Base-by-base conservation (phyloP, 768 basidiomycete species). In the Cytidiella melzeri region DNA sequence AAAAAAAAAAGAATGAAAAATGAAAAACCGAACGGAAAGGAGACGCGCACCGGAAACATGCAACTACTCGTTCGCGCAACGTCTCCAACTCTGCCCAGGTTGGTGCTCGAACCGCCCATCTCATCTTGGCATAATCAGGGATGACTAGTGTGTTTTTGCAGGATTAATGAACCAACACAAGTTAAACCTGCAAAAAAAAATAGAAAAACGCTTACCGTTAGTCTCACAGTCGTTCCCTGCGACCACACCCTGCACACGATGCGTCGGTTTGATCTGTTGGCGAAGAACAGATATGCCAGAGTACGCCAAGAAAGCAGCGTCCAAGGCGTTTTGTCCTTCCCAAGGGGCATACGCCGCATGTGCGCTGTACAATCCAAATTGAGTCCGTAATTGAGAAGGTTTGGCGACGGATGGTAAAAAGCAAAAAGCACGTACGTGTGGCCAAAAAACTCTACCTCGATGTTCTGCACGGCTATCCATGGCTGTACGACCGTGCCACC, bases 291-390 rank as follows among this genome's bases (percentile, higher is more conserved):
- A 84, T 37, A 95, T 74, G 41, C 78, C 74, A 6, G 83, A 80
- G 63, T 94, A 93, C 0, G 90, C 86, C 7, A 90, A 67, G 62
- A 92, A 86, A 1, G 91, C 91, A 0, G 92, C 92, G 59, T 94
- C 92, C 39, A 91, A 75, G 11, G 91, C 89, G 59, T 93, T 93
- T 37, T 76, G 77, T 20, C 85, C 91, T 64, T 93, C 87, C 86
- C 91, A 92, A 3, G 90, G 90, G 10, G 85, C 78, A 27, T 74
- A 76, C n/a, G 81, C 83, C 13, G 88, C 88, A 57, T 90, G 88
- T 4, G 87, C 86, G 40, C 84, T 89, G 55, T 34, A 30, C 47
- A 47, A 41, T 55, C 47, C 1, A 47, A 50, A 25, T 51, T 52
- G 11, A 34, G 27, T 38, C 15, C 23, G 19, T 39, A 39, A 48